Base-by-base conservation (phyloP, 1,284 basidiomycete species). In the Sporisorium reilianum region DNA sequence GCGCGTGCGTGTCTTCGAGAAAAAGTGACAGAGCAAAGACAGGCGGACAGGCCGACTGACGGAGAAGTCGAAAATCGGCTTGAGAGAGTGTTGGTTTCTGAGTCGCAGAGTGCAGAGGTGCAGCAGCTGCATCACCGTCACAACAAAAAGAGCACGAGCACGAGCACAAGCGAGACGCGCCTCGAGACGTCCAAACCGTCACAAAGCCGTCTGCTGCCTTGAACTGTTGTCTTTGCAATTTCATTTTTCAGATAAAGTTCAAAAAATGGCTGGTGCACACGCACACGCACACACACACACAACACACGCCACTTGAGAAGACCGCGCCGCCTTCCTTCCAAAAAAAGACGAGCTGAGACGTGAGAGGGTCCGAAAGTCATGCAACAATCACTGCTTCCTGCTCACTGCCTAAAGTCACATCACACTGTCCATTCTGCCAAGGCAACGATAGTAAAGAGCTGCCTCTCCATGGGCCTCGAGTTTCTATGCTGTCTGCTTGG, bases 121-220 rank as follows among this genome's bases (percentile, higher is more conserved):
- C 46, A 26, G 7, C 42, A 45, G n/a, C 25, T 26, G 9, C 44
- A 45, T 3, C 42, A 44, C 3, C 41, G 41, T 45, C 36, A 38
- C 16, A 46, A n/a, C n/a, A n/a, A n/a, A n/a, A n/a, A n/a, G n/a
- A n/a, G 45, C 45, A 32, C 46, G 46, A 48, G 45, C 45, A 45
- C 44, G 22, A 44, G 11, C 42, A 44, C 42, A 0, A 22, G 5
- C 6, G 18, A 46, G 9, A 48, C 46, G 46, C 28, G 26, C 25
- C 12, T 45, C n/a, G 18, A 30, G 28, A 48, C 18, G 25, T 25
- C 44, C 23, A 46, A 26, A 12, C 30, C 5, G 28, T 26, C 42
- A 45, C 46, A 32, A 30, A 48, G 46, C 46, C 5, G n/a, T 30
- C 28, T 30, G 26, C 28, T 48, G 46, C 46, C 46, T 48, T n/a